Conservation (phyloP, 2,329 filamentous ascomycete genomes). For the Plectosphaerella plurivora region DNA sequence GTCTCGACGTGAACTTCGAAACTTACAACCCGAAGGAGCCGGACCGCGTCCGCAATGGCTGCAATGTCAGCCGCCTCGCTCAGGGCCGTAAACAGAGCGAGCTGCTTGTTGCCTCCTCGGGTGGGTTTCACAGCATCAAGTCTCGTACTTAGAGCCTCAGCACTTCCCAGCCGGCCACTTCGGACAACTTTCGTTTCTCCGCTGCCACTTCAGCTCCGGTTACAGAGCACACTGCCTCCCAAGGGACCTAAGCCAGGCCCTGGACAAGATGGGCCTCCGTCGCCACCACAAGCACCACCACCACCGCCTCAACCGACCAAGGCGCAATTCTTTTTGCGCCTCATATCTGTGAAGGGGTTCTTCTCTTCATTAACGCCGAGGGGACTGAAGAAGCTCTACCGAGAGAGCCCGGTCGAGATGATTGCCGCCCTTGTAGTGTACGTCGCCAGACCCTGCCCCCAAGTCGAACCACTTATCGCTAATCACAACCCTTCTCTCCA, state of each 20-base stretch:
- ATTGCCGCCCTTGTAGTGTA: conserved; percentile 37
- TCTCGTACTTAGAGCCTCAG: background rate
- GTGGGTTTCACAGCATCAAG: background rate
- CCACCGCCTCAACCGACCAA: conserved; percentile 15
- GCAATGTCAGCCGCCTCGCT: background rate
- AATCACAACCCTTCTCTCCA: conserved; percentile 19
- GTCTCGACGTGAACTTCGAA: no score
- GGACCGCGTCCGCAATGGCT: background rate
- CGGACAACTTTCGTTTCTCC: background rate
- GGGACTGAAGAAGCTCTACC: conserved; percentile 30
- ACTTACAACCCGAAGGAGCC: no score
- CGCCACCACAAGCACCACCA: conserved; percentile 15
- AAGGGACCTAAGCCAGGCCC: background rate
- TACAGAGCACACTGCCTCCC: background rate
- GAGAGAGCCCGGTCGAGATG: conserved; percentile 38
- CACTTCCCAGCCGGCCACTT: background rate
- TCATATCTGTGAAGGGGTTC: conserved; percentile 27
- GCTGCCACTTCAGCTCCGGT: background rate
- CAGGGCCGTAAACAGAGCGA: background rate
- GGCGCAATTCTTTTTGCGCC: conserved; percentile 23
- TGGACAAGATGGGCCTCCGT: background rate
- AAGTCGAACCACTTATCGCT: background rate
- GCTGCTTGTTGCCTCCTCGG: background rate
- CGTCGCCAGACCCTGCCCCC: conserved; percentile 8
- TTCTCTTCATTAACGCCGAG: conserved; percentile 31